phyloP scores from a whole-genome alignment of 2,329 filamentous ascomycete species.

The Phyllosticta citrichinensis region DNA sequence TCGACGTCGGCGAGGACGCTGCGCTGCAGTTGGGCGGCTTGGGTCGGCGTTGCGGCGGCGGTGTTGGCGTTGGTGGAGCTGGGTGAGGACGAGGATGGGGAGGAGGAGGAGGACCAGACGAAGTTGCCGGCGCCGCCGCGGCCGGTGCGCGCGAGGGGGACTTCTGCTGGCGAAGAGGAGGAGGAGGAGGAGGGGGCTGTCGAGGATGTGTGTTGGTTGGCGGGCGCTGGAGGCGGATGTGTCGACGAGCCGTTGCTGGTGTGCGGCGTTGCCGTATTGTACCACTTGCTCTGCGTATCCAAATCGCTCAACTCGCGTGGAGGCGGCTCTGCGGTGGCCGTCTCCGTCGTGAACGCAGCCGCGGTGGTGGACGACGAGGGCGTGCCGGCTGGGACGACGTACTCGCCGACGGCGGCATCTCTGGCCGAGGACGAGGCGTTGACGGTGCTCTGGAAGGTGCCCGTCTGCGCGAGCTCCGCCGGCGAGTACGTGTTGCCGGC shows the following conservation, averaged over 20 bases:
- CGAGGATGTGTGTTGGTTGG: conserved; percentile 14
- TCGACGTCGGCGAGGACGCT: not conserved
- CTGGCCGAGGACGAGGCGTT: not conserved
- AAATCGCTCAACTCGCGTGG: conserved; percentile 10
- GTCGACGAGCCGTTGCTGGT: conserved; percentile 5
- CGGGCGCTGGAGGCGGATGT: not conserved
- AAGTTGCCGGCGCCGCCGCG: conserved; percentile 40
- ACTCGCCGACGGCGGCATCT: not conserved
- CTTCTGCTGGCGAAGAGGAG: conserved; percentile 12
- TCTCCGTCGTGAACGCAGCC: not conserved
- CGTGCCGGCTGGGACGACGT: not conserved
- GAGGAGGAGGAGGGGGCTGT: conserved; percentile 15
- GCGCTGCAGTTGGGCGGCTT: not conserved
- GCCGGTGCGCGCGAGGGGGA: conserved; percentile 27
- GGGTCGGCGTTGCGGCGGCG: not conserved
- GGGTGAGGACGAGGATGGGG: not conserved
- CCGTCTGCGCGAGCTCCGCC: conserved; percentile 27
- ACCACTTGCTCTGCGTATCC: conserved; percentile 1
- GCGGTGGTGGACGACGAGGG: not conserved
- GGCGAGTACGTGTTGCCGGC: conserved; percentile 39
- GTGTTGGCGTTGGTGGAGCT: not conserved
- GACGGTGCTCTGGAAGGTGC: conserved; percentile 22
- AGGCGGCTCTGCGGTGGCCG: conserved; percentile 4
- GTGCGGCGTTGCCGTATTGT: not conserved
- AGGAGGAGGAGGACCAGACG: conserved; percentile 20